Conservation (phyloP, 2,329 filamentous ascomycete species). For the Fusarium zealandicum region DNA sequence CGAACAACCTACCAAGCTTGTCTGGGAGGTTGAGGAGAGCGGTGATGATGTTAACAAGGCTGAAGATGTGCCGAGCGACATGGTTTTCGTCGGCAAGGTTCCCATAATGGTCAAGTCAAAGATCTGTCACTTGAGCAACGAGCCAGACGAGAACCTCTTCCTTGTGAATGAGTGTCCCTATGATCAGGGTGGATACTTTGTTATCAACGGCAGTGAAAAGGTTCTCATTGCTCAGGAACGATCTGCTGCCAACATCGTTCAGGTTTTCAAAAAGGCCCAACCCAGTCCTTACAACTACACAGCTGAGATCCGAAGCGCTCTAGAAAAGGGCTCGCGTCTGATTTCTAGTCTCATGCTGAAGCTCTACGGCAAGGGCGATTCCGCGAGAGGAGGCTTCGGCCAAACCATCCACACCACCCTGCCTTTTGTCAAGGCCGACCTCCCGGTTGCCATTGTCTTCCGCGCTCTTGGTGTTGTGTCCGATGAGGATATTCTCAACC, state of each 20-base stretch:
- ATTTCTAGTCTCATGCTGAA: conserved; percentile 94
- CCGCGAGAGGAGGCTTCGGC: conserved; percentile 77
- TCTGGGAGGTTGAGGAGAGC: conserved; percentile 67
- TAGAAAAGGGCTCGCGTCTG: conserved; percentile 93
- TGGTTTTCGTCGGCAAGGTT: conserved; percentile 92
- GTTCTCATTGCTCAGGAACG: conserved; percentile 97
- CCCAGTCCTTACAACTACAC: conserved; percentile 93
- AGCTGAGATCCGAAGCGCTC: conserved; percentile 93
- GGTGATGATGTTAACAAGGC: conserved; percentile 61
- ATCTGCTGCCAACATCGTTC: conserved; percentile 97
- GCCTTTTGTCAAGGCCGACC: conserved; percentile 91
- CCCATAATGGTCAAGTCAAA: conserved; percentile 98
- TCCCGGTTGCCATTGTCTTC: conserved; percentile 95
- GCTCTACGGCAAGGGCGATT: conserved; percentile 84
- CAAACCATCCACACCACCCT: conserved; percentile 89
- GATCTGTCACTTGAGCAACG: conserved; percentile 86
- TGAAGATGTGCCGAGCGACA: conserved; percentile 65
- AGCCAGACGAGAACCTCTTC: conserved; percentile 86
- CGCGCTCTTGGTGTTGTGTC: conserved; percentile 94
- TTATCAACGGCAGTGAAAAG: conserved; percentile 99
- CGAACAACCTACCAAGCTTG: conserved; percentile 63
- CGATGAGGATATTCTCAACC: conserved; percentile 96
- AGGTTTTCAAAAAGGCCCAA: conserved; percentile 97
- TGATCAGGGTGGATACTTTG: conserved; percentile 97
- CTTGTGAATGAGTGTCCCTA: conserved; percentile 96